Conservation (phyloP, 2,329 filamentous ascomycete genomes). For the Hypoxylon sp. region DNA sequence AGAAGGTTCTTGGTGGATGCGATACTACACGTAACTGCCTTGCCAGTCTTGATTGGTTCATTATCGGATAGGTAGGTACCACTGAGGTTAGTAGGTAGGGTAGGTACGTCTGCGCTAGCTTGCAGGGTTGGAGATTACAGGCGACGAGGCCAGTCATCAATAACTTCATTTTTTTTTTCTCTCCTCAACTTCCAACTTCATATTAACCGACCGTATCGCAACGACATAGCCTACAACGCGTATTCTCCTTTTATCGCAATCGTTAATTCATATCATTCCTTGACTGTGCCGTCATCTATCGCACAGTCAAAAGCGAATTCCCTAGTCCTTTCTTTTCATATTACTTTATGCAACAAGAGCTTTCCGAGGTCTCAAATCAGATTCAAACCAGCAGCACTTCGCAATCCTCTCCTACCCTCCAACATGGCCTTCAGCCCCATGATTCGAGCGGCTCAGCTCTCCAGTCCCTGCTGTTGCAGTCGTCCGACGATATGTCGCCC, state of each 20-base stretch:
- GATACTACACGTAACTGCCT: too few species aligned
- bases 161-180: slow-evolving; percentile 9
- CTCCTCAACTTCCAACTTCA: slow-evolving; percentile 11
- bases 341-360: slow-evolving; percentile 73
- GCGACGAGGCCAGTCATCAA: slow-evolving; percentile 18
- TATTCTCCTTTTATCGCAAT: slow-evolving; percentile 1
- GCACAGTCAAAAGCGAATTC: slow-evolving; percentile 58
- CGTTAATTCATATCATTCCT: slow-evolving; percentile 11
- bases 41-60: slow-evolving; percentile 6
- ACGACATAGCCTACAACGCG: slow-evolving; percentile 19
- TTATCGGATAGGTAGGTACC: neutral
- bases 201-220: slow-evolving; percentile 10
- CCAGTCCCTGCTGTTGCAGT: slow-evolving; percentile 45
- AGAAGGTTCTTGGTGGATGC: too few species aligned
- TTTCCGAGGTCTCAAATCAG: slow-evolving; percentile 48
- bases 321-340: slow-evolving; percentile 48
- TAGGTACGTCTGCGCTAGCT: too few species aligned
- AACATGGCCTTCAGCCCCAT: slow-evolving; percentile 65
- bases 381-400: slow-evolving; percentile 46
- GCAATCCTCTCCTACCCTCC: slow-evolving; percentile 48
- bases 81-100: slow-evolving; percentile 7
- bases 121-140: slow-evolving; percentile 25
- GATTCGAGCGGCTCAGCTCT: slow-evolving; percentile 51
- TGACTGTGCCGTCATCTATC: slow-evolving; percentile 61
- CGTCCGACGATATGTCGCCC: slow-evolving; percentile 50